Evolutionary conservation across 768 basidiomycete species (phyloP).

Genomic region (Multifurca ochricompacta): DNA sequence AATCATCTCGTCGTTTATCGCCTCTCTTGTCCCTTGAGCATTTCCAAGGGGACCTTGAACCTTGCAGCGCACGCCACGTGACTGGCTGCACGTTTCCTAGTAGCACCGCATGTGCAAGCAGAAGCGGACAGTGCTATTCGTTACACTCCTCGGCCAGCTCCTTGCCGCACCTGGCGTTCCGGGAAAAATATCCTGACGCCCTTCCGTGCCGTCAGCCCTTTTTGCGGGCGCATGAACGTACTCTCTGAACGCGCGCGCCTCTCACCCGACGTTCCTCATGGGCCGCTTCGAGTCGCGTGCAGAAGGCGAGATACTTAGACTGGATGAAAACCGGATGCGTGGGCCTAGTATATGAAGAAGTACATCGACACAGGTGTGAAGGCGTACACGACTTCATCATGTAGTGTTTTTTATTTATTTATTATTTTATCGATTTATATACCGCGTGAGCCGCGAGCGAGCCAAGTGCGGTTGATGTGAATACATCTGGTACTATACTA

Average conservation of each 20-base stretch:
- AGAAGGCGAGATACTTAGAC: conserved; percentile 32
- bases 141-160: too few relatives aligned
- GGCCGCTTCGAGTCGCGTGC: conserved; percentile 57
- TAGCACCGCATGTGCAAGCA: conserved; percentile 53
- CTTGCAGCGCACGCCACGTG: conserved; percentile 62
- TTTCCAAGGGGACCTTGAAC: conserved; percentile 86
- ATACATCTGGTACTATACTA: too few relatives aligned
- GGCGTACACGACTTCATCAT: conserved; percentile 88
- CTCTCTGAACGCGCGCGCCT: conserved; percentile 66
- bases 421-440: too few relatives aligned
- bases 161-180: too few relatives aligned
- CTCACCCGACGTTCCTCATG: conserved; percentile 76
- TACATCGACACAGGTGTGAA: conserved; percentile 87
- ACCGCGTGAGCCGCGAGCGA: too few relatives aligned
- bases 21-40: conserved; percentile 84
- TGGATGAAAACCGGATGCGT: conserved; percentile 50
- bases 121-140: conserved; percentile 70
- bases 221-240: conserved; percentile 73
- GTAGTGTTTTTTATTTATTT: conserved; percentile 41
- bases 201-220: conserved; percentile 87
- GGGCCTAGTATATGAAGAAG: conserved; percentile 71
- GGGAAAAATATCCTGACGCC: conserved; percentile 82
- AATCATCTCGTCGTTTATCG: conserved; percentile 66
- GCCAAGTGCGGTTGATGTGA: too few relatives aligned
- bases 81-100: conserved; percentile 35